Evolutionary conservation across 495 filamentous ascomycete species (phyloP).

Genomic region (Cercophora newfieldiana): DNA sequence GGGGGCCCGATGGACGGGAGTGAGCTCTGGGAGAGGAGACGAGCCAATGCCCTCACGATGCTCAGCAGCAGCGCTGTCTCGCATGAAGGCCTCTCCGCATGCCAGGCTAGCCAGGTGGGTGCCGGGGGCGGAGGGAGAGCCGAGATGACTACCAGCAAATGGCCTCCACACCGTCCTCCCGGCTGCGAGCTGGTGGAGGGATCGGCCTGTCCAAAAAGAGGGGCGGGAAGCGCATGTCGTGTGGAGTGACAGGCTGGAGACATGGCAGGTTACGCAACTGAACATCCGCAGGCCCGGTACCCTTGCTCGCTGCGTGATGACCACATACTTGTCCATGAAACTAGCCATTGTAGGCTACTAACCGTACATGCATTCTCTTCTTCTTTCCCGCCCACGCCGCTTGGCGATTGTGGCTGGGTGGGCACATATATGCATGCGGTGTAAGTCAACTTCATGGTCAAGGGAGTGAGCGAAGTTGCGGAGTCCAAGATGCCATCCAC

Average conservation of each 20-base stretch:
- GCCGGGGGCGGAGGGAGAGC: constrained; percentile 1
- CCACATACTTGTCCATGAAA: neutral
- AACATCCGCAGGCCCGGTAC: neutral
- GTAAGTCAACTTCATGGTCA: neutral
- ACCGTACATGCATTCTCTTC: neutral
- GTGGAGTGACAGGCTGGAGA: neutral
- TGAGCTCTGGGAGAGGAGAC: neutral
- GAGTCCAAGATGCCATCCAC: neutral
- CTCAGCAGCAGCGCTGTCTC: neutral
- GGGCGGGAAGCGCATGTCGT: neutral
- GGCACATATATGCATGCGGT: neutral
- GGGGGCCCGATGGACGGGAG: neutral
- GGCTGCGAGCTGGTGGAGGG: neutral
- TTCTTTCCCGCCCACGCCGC: neutral
- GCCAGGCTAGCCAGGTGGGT: neutral
- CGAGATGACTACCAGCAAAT: constrained; percentile 4
- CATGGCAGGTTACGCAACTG: neutral
- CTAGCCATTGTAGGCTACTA: neutral
- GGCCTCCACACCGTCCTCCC: neutral
- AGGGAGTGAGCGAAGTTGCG: neutral
- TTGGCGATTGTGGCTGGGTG: neutral
- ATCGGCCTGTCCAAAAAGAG: neutral
- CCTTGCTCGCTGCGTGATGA: neutral
- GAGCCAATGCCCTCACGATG: neutral
- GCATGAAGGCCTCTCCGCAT: neutral